Base-by-base conservation (phyloP, 495 filamentous ascomycete species). In the Apiosordaria backusii region DNA sequence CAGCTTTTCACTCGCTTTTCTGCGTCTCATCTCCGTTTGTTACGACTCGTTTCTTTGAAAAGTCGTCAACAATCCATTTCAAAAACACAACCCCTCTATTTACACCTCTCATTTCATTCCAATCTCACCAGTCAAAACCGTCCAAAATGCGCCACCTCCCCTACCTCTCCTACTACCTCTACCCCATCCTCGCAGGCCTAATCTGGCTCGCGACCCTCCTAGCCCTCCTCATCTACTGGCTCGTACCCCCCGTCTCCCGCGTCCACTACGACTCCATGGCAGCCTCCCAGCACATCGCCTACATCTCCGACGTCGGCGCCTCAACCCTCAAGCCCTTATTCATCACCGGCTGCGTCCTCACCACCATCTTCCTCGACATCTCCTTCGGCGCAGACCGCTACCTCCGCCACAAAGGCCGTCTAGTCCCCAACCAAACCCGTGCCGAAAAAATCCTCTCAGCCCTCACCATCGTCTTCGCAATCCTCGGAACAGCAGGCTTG, bases 341-440 rank as follows among this genome's bases (percentile, higher is more conserved):
- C 81, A 86, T 99, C 65, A 81, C 87, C 13, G 92, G 92, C 63
- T 89, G 88, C 77, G 79, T 83, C 13, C 80, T 97, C 21, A 93
- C 91, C 19, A 91, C 92, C 61, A 80, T 97, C 40, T 89, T 92
- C 67, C 86, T 99, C 65, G 91, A 97, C 80, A 77, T 94, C 25
- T 86, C 90, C 13, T 92, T 99, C 67, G 77, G 88, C 27, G 76
- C 89, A 25, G 95, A 97, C 83, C 85, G 92, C 57, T 92, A 88
- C 85, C 83, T 96, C 50, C 89, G 92, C 19, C 91, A 96, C 75
- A 81, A 79, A 2, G 91, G 90, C 1, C 87, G 89, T 3, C 77
- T 96, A 50, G 86, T 87, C 15, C 86, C 83, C 63, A 96, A 94
- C 74, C 87, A 86, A 15, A 86, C 87, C 0, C 63, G 69, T 7